Evolutionary conservation across 1,284 basidiomycete genomes (phyloP), one percentile per base, ranked within the genome.

Genomic region (Bondarzewia mesenterica): DNA sequence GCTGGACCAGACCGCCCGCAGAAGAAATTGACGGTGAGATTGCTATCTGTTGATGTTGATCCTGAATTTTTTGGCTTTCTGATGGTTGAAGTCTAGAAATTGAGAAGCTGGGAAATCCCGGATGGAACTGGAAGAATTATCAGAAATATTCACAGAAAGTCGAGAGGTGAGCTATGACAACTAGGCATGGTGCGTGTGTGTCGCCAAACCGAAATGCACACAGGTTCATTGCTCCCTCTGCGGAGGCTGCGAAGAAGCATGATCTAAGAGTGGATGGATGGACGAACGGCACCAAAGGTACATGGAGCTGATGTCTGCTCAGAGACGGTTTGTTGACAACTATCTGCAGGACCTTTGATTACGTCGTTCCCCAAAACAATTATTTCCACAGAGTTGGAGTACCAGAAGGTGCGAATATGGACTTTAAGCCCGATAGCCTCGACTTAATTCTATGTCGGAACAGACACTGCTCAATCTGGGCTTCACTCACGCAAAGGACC

Each of bases 11-110:
- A 42, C 61, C 62, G 4, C 57, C 63, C 2, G 53, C 56, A 2
- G 54, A 50, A 7, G 62, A 63, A 18, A 50, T 63, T n/a, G 54
- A 63, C 29, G 58, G 54, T 54, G 22, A n/a, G n/a, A n/a, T n/a
- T n/a, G n/a, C n/a, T n/a, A n/a, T n/a, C n/a, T 22, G 48, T 16
- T 21, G 29, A n/a, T 12, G 29, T 32, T 32, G 1, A 7, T 15
- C 29, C 8, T 32, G 29, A 7, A 10, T 15, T 32, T 15, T 2
- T 32, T 32, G 8, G 8, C 15, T 15, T 15, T 7, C 15, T 32
- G 8, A 32, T 32, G 15, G 8, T 32, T 15, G 29, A 15, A 7
- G 29, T 10, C 15, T 32, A 49, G 48, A 42, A 23, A n/a, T 44
- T 20, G 48, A 49, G 29, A 16, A 36, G 15, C 42, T 49, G 12